Conservation (phyloP, 2,329 filamentous ascomycete species). For the Aspergillus candidus region DNA sequence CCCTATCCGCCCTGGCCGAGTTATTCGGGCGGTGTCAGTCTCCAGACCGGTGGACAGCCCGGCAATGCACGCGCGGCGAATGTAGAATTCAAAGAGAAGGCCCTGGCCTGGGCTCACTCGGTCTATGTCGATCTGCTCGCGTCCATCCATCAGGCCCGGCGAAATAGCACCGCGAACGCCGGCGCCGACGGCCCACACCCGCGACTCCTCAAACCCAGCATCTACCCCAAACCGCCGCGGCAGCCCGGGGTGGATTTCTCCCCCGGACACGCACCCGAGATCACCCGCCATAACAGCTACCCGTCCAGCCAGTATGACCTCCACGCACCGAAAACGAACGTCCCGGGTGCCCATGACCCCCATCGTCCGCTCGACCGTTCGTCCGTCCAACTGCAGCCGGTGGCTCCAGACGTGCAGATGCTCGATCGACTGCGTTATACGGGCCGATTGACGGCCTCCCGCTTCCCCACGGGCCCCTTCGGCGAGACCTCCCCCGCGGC, state of each 20-base stretch:
- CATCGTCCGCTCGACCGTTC: conserved; percentile 18
- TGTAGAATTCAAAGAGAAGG: conserved; percentile 60
- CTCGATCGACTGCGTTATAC: conserved; percentile 26
- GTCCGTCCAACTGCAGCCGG: conserved; percentile 22
- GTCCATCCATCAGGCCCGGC: conserved; percentile 53
- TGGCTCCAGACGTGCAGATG: conserved; percentile 23
- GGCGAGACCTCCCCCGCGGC: conserved; percentile 42
- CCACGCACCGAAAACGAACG: conserved; percentile 17
- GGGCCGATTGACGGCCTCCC: conserved; percentile 29
- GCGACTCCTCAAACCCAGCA: conserved; percentile 48
- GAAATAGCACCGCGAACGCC: conserved; percentile 44
- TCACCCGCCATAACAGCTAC: conserved; percentile 31
- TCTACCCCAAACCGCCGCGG: conserved; percentile 57
- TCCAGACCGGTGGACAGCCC: conserved; percentile 19
- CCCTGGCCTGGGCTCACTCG: conserved; percentile 63
- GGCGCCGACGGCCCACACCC: conserved; percentile 36
- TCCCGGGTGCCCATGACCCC: conserved; percentile 10
- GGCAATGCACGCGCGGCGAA: conserved; percentile 28
- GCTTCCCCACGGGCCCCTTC: conserved; percentile 26
- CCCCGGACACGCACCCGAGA: conserved; percentile 21
- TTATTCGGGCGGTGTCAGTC: conserved; percentile 12
- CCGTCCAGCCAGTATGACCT: conserved; percentile 31
- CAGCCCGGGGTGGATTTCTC: conserved; percentile 50
- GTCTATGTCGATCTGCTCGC: conserved; percentile 66
- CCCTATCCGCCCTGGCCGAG: conserved; percentile 22